Percentiles rank a stretch among this genome's conserved stretches.
Evolutionary conservation across 1,139 yeast species (phyloP).

Genomic region (Sugiyamaella paludigena): DNA sequence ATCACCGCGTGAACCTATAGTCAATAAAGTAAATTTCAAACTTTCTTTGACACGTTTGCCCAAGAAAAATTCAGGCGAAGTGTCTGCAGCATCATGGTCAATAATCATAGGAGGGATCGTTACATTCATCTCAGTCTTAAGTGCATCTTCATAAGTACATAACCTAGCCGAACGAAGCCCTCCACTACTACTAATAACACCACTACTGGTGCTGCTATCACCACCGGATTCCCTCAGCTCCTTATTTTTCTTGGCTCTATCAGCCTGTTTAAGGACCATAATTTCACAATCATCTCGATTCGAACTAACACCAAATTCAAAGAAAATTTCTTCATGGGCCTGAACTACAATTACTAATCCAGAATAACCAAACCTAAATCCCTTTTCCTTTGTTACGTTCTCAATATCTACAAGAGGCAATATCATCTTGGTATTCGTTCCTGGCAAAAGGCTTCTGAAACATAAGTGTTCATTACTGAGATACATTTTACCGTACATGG

Average conservation of each 20-base stretch:
- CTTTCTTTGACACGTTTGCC: constrained; percentile 33
- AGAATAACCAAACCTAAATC: constrained; percentile 62
- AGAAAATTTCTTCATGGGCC: constrained; percentile 72
- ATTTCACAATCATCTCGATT: constrained; percentile 73
- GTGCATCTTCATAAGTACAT: constrained; percentile 34
- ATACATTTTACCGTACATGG: constrained; percentile 80
- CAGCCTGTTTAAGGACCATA: constrained; percentile 52
- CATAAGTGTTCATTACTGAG: constrained; percentile 66
- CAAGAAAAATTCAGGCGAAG: constrained; percentile 10
- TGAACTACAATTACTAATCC: constrained; percentile 66
- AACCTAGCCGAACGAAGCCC: constrained; percentile 32
- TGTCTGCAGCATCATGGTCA: constrained; percentile 22
- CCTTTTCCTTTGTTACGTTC: constrained; percentile 61
- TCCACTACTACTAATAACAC: constrained; percentile 9
- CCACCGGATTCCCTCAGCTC: constrained; percentile 6
- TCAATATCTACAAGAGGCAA: constrained; percentile 73
- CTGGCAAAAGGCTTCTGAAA: constrained; percentile 77
- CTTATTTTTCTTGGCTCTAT: constrained; percentile 37
- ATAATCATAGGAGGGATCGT: constrained; percentile 32
- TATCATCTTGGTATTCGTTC: constrained; percentile 78
- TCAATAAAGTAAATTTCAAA: constrained; percentile 64
- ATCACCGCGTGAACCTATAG: constrained; percentile 94
- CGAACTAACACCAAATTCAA: constrained; percentile 67
- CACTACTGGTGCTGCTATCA: no score
- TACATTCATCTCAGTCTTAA: constrained; percentile 21